These are phyloP conservation scores for Sugiyamaella americana DNA, from an alignment of 805 yeast genomes.

Conservation along the genomic window DNA sequence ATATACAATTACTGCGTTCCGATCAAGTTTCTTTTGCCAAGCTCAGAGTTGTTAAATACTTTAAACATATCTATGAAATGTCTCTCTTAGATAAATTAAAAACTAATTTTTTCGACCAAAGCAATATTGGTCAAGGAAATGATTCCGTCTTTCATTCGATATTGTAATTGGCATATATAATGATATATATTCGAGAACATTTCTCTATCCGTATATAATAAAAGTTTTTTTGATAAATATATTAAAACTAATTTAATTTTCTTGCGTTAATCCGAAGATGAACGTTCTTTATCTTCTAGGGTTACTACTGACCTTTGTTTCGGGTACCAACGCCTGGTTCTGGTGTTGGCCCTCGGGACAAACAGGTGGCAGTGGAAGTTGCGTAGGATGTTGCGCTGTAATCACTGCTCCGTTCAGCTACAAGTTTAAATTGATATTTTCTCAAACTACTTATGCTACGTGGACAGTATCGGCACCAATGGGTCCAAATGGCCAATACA, in stretches of 20 bases:
- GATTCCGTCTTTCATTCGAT: no score
- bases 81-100: no score
- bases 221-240: no score
- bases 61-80: no score
- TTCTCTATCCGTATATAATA: no score
- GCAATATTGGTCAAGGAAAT: no score
- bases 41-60: no score
- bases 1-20: no score
- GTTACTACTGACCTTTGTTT: conserved; percentile 8
- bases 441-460: conserved; percentile 13
- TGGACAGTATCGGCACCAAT: conserved; percentile 25
- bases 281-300: conserved; percentile 12
- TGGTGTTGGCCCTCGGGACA: conserved; percentile 24
- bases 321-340: conserved; percentile 21
- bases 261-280: conserved; percentile 4
- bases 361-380: conserved; percentile 18
- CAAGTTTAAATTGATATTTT: conserved; percentile 15
- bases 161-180: no score
- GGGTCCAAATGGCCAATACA: conserved; percentile 14
- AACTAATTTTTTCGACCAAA: no score
- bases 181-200: no score
- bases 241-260: not conserved
- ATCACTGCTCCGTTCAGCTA: conserved; percentile 25
- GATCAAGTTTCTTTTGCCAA: no score
- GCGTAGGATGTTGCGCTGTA: conserved; percentile 29